Base-by-base conservation (phyloP, 345 rosid species). In the Noccaea bulbosa region DNA sequence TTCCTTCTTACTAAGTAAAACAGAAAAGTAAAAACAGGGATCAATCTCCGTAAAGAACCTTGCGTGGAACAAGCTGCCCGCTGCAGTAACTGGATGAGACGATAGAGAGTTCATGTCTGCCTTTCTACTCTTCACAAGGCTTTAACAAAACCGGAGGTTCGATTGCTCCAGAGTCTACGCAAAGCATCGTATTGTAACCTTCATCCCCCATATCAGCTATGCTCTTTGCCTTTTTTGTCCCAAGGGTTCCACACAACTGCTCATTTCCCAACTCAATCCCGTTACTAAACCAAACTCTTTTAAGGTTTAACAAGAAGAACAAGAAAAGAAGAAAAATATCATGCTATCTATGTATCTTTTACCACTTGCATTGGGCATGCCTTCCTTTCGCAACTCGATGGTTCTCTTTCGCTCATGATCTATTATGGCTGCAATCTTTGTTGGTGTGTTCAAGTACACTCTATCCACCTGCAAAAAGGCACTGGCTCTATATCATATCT, bases 81-180 rank as follows among this genome's bases (percentile, higher is more conserved):
- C 98, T 93, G 85, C 86, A 91, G 78, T 93, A 93, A 73, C 97
- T 93, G 12, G 97, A 91, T 4, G 97, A 89, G 48, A 93, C 98
- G 11, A 91, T 82, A 0, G 92, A 91, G 66, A 93, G 86, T 76
- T 93, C 92, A 71, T 93, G 97, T 30, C 82, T 73, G 52, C 98
- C 91, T 67, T 60, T 89, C 98, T 97, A 93, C 76, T 93, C 97
- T 80, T 91, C 94, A 48, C 69, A 78, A 46, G 96, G 97, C 78
- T 91, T 91, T 75, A 91, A 78, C 75, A 81, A 16, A 6, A 93
- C 83, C 14, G 79, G 82, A 48, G 84, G 86, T 71, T 89, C 98
- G 15, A 86, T 76, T 2, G 84, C 84, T 57, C 94, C 96, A 30
- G 90, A 93, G 74, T 86, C 94, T 74, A 93, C 91, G 11, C 97